Base-by-base conservation (phyloP, 257 asterid genomes). In the Solanum rostratum region DNA sequence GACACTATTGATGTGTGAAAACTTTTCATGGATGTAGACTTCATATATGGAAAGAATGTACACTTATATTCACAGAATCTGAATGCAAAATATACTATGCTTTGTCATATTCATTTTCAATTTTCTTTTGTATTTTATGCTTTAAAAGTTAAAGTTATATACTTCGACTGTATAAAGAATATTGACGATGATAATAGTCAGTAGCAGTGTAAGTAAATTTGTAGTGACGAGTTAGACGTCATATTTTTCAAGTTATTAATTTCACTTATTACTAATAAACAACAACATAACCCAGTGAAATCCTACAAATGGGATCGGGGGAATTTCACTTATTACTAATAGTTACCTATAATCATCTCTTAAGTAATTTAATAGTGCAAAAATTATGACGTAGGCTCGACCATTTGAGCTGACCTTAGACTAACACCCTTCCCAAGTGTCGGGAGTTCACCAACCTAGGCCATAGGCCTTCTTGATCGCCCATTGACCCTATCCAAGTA, bases 401-500 rank as follows among this genome's bases (percentile, higher is more conserved):
- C 88, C 88, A 85, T 87, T 85, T 84, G 85, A 84, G 88, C 66
- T 69, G 84, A 88, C 90, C 90, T 86, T 89, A 88, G 69, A 10
- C 69, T 12, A 49, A 82, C 78, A 13, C 87, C 90, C 89, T 81
- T 88, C 84, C 87, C 0, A 11, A 71, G 90, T 88, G 90, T 88
- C 88, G 89, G 86, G 84, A 88, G 81, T 81, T 88, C 84, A 24
- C 89, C 85, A 83, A 14, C 82, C 84, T 89, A 89, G 87, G 81
- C 84, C 84, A 86, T 85, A 83, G 59, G 84, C 63, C 87, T 88
- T 62, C 43, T 3, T 85, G 89, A 83, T 88, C 86, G 37, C 89
- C 89, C 87, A 88, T 82, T 53, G 73, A 86, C 83, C 80, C 84
- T 87, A 83, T 88, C 88, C 83, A 85, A 84, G 89, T 80, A 86